Base-by-base conservation (phyloP, 352 stramenopile species). In the Globisporangium alternatum region DNA sequence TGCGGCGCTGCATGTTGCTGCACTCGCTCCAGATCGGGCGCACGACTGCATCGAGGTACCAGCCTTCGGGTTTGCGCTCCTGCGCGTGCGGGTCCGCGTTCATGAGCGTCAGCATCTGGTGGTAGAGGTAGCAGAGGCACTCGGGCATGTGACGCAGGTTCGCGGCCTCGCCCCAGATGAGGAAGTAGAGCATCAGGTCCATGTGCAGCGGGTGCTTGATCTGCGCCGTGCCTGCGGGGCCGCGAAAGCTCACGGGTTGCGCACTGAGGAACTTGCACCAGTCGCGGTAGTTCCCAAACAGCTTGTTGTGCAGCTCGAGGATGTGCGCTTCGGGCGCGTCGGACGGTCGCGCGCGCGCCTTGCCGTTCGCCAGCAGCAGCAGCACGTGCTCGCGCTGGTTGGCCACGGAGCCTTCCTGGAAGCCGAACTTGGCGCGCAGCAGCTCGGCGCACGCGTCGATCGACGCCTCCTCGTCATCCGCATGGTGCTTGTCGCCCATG, bases 61-160 rank as follows among this genome's bases (percentile, higher is more conserved):
- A 91, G 2, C 79, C 73, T 33, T 86, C 77, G 0, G 59, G 66
- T 19, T 85, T 74, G 7, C 63, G 69, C 21, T 86, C 67, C 19
- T 68, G 70, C 25, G 65, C 76, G n/a, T 77, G 58, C 2, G 76
- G 62, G 45, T 91, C 83, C 4, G 68, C 60, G 55, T 90, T 88
- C 21, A 87, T 62, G 55, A 77, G 62, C 3, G 56, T 68, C 49
- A 90, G 66, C 76, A 90, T 83, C 57, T 89, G 79, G 67, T 99
- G 96, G 71, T 98, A 99, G n/a, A 99, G 71, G 70, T 98, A 99
- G 82, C 96, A 98, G 39, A 98, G 56, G 74, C 95, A 98, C 68
- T 99, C 97, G 1, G 97, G 93, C 89, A 99, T 98, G 75, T 99
- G 96, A 22, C 96, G 83, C 28, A 99, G 72, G 71, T 99, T 99